Evolutionary conservation across 768 basidiomycete genomes (phyloP).

Genomic region (Podaxis rugospora): DNA sequence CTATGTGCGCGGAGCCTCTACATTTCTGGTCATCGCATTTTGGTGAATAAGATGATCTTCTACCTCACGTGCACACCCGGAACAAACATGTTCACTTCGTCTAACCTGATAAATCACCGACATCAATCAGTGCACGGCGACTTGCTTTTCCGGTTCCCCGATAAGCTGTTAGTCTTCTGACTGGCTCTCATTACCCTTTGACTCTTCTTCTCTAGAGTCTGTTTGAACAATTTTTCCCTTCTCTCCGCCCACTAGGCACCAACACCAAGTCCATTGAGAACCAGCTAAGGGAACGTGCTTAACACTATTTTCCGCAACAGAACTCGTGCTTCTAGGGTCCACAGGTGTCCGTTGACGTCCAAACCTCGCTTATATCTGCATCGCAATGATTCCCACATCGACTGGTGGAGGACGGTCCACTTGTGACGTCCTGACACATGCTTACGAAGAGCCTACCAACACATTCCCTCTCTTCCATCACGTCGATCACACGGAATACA

Average conservation of each 20-base stretch:
- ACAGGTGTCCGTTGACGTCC: too few species aligned
- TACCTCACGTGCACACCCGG: neutral
- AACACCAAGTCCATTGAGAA: too few species aligned
- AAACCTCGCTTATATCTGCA: neutral
- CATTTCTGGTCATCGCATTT: neutral
- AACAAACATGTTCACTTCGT: neutral
- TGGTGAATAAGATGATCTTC: neutral
- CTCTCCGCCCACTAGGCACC: neutral
- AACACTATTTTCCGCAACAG: too few species aligned
- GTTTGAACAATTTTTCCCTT: neutral
- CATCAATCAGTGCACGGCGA: neutral
- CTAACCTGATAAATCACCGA: neutral
- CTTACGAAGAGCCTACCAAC: neutral
- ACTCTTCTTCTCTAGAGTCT: neutral
- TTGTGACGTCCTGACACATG: neutral
- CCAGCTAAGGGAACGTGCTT: too few species aligned
- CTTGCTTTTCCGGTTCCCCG: neutral
- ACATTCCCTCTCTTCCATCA: neutral
- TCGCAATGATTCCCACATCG: neutral
- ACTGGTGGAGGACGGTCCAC: neutral
- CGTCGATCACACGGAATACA: neutral
- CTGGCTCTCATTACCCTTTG: neutral
- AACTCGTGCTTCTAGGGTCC: too few species aligned
- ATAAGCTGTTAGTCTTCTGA: neutral
- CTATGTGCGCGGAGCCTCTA: neutral